Evolutionary conservation across 163 green algal genomes (phyloP).

Genomic region (Botryococcus braunii): DNA sequence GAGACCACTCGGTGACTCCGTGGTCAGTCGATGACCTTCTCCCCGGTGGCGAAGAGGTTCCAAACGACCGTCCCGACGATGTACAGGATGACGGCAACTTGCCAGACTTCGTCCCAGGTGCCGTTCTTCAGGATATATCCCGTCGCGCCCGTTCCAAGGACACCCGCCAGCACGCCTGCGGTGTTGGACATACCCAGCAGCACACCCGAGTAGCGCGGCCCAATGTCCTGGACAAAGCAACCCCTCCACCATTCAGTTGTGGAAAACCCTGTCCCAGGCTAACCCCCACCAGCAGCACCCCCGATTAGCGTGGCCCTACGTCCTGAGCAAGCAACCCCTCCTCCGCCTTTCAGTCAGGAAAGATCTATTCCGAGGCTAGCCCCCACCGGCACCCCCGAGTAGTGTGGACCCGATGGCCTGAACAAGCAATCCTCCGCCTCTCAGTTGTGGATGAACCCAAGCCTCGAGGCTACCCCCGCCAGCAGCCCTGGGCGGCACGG

Average conservation of each 20-base stretch:
- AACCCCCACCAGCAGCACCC: slow-evolving; percentile 90
- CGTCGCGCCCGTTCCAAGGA: slow-evolving; percentile 84
- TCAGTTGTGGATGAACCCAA: no score
- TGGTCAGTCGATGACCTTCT: slow-evolving; percentile 47
- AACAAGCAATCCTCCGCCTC: no score
- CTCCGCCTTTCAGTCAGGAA: no score
- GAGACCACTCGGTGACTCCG: no score
- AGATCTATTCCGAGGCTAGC: no score
- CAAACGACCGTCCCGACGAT: slow-evolving; percentile 83
- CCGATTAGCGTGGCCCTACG: slow-evolving; percentile 86
- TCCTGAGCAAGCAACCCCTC: no score
- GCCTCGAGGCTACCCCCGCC: no score
- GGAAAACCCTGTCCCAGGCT: no score
- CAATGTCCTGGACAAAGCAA: slow-evolving; percentile 76
- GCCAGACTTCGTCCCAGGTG: slow-evolving; percentile 80
- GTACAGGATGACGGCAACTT: slow-evolving; percentile 74
- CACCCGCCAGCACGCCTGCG: slow-evolving; percentile 88
- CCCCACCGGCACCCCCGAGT: slow-evolving; percentile 89
- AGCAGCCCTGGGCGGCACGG: no score
- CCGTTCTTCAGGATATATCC: slow-evolving; percentile 74
- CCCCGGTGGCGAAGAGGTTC: slow-evolving; percentile 82
- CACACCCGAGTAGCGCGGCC: slow-evolving; percentile 84
- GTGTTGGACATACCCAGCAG: slow-evolving; percentile 95
- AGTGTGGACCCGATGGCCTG: no score
- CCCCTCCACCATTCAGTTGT: no score